Evolutionary conservation across 352 stramenopile species (phyloP), one percentile per base, ranked within the genome.

Genomic region (Pythium dissimile): DNA sequence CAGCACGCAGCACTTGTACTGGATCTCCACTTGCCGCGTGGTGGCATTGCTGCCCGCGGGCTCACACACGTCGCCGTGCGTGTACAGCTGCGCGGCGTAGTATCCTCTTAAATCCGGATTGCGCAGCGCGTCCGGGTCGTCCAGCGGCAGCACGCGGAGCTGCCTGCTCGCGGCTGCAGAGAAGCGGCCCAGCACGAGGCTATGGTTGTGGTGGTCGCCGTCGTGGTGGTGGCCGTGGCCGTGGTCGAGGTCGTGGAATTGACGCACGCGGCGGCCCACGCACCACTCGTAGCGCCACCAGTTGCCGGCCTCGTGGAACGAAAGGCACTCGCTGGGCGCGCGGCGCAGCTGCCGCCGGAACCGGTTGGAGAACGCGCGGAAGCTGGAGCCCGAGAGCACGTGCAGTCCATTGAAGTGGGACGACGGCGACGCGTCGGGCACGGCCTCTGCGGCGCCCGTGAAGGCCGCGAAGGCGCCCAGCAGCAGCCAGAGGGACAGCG

Each of bases 271-370:
- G 1, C 56, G 58, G 44, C 88, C 77, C 46, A 88, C 47, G 61
- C 85, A 95, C 82, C 85, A 95, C 62, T 95, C 85, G 67, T 95
- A 92, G 21, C 83, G 77, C 85, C 85, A 95, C 85, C 83, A 95
- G 21, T 64, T 69, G 20, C 71, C 72, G 2, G 66, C 71, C 18
- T 68, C 73, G 49, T 95, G 83, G 58, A 75, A 89, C 16, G 57
- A 58, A 11, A 92, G 66, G 49, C 85, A 95, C 38, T 69, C 60
- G 31, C 23, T 10, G n/a, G 34, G 41, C 27, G 6, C 16, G 23
- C 69, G 66, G 13, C 59, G 67, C 48, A 89, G 57, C 21, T 86
- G 73, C 7, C 79, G 77, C 32, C 78, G 77, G 18, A 92, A 68
- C 31, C 74, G 77, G 61, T 92, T 92, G 43, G 72, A 79, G 60